phyloP scores from a whole-genome alignment of 2,329 filamentous ascomycete species.

The Fusarium equiseti region DNA sequence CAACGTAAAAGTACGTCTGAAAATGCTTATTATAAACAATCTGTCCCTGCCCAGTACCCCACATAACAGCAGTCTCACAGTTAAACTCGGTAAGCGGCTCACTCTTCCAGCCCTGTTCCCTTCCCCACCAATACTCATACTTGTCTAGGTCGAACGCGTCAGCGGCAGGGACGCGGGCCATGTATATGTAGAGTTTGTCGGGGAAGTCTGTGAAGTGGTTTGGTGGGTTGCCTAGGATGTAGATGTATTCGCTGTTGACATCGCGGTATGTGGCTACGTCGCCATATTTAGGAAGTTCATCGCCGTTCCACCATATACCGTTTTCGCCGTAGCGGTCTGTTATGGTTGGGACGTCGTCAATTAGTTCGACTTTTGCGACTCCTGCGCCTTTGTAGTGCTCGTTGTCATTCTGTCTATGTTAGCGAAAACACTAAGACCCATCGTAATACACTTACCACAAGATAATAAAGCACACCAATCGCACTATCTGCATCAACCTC shows the following conservation, averaged over 20 bases:
- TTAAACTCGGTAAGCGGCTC: conserved; percentile 50
- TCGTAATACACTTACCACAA: conserved; percentile 48
- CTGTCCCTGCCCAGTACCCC: conserved; percentile 55
- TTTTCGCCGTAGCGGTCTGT: conserved; percentile 47
- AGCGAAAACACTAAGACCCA: fast-evolving
- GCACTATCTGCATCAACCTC: conserved; percentile 49
- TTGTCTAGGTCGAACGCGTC: conserved; percentile 53
- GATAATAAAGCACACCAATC: conserved; percentile 52
- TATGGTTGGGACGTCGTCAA: conserved; percentile 51
- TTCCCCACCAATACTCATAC: conserved; percentile 59
- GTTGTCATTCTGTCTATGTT: conserved; percentile 46
- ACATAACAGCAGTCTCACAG: conserved; percentile 55
- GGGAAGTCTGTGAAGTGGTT: conserved; percentile 46
- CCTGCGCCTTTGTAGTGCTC: conserved; percentile 54
- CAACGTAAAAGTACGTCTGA: conserved; percentile 53
- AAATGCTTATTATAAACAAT: conserved; percentile 54
- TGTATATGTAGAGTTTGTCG: conserved; percentile 50
- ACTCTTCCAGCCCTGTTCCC: conserved; percentile 52
- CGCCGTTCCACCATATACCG: conserved; percentile 54
- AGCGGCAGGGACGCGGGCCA: conserved; percentile 51
- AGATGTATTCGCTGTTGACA: conserved; percentile 54
- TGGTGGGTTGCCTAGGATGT: conserved; percentile 55
- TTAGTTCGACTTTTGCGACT: conserved; percentile 52
- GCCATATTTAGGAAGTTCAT: conserved; percentile 51
- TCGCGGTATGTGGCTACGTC: conserved; percentile 55